Evolutionary conservation across 495 filamentous ascomycete genomes (phyloP), one percentile per base, ranked within the genome.

Genomic region (Penicillium manginii): DNA sequence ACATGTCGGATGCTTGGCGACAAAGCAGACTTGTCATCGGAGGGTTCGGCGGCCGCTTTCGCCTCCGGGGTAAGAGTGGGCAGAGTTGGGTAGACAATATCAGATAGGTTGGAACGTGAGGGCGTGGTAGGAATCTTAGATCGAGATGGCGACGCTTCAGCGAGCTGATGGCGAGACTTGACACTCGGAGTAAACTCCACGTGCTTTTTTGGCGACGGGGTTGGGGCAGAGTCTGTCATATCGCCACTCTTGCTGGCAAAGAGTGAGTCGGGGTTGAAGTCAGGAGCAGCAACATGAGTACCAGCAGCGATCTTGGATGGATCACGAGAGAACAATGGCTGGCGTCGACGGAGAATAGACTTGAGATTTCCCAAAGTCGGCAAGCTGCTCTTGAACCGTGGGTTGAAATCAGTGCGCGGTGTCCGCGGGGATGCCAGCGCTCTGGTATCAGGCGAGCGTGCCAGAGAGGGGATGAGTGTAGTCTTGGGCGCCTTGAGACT

Each of bases 301-400:
- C 84, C 84, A 23, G 84, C 79, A 14, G 85, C 85, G 21, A 85
- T 77, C 66, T 87, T 86, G 29, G 73, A 45, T 6, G 83, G 84
- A 60, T 89, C 83, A 42, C 79, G 74, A 8, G 83, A 86, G 70
- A 85, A 87, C 33, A 85, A 72, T n/a, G 82, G 83, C 62, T 83
- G 80, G 21, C 78, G 83, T 39, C 76, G 76, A 59, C 84, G 84
- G 26, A 88, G 80, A 50, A 88, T 89, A 5, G 84, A 87, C 62
- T 83, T 86, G 42, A 88, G 73, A 35, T 76, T 73, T 35, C 60
- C 59, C 12, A 81, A 60, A n/a, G 65, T 76, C 19, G 78, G 78
- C 12, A 79, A 43, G 43, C 63, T 71, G 50, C 62, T 71, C 62
- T 79, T 80, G 59, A 80, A 58, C 23, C 73, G 74, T 1, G 78